These are phyloP conservation scores for Byssothecium circinans DNA, from an alignment of 2,329 filamentous ascomycete species.

Conservation along the genomic window DNA sequence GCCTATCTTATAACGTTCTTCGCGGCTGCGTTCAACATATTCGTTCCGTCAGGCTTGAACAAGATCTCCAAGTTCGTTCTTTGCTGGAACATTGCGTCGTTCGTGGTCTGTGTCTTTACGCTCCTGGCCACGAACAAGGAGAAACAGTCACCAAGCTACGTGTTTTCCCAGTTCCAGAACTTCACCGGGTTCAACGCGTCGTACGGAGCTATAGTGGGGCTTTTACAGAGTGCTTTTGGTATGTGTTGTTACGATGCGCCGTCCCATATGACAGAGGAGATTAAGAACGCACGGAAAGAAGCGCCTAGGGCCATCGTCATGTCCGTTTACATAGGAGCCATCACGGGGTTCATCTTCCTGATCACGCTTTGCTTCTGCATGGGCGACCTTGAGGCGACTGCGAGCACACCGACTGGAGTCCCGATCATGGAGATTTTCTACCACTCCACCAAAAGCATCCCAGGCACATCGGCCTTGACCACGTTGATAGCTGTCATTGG, in stretches of 20 bases:
- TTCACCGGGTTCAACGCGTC: slow-evolving; percentile 54
- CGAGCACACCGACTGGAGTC: slow-evolving; percentile 51
- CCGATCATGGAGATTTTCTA: slow-evolving; percentile 58
- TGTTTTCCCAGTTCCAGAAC: slow-evolving; percentile 59
- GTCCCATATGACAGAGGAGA: slow-evolving; percentile 59
- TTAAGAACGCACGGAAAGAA: slow-evolving; percentile 54
- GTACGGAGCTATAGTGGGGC: slow-evolving; percentile 57
- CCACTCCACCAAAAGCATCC: slow-evolving; percentile 51
- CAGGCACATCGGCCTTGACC: slow-evolving; percentile 49
- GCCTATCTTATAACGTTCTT: slow-evolving; percentile 53
- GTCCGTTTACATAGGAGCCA: slow-evolving; percentile 44
- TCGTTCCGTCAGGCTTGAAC: slow-evolving; percentile 54
- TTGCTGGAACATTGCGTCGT: slow-evolving; percentile 57
- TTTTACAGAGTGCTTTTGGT: slow-evolving; percentile 57
- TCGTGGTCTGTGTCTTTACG: slow-evolving; percentile 55
- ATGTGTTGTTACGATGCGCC: slow-evolving; percentile 57
- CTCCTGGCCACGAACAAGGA: slow-evolving; percentile 58
- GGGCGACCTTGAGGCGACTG: slow-evolving; percentile 50
- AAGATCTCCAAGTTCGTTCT: slow-evolving; percentile 54
- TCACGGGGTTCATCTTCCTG: slow-evolving; percentile 44
- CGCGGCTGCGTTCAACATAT: slow-evolving; percentile 53
- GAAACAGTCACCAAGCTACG: slow-evolving; percentile 57
- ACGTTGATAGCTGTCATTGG: slow-evolving; percentile 55
- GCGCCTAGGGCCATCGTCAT: slow-evolving; percentile 51
- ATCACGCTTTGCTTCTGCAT: slow-evolving; percentile 47